phyloP scores from a whole-genome alignment of 2,329 filamentous ascomycete genomes.

The Neopestalotiopsis clavispora region DNA sequence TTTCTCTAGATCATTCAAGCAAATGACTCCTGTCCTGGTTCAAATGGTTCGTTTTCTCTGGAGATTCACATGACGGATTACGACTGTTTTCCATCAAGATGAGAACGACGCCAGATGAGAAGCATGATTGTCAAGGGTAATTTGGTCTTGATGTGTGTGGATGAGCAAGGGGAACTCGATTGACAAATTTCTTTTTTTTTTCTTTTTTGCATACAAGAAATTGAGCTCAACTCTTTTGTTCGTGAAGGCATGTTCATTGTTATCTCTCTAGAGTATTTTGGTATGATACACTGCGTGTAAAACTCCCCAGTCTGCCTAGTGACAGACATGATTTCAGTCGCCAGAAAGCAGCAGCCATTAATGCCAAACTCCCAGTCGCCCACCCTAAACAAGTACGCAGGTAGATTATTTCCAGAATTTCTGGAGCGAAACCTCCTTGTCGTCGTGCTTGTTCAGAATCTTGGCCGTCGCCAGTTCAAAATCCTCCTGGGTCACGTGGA shows the following conservation, averaged over 20 bases:
- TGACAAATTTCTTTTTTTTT: neutral
- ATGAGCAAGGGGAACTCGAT: neutral
- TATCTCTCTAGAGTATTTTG: slow-evolving; percentile 10
- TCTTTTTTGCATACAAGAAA: neutral
- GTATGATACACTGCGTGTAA: slow-evolving; percentile 3
- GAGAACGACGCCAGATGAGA: too few relatives aligned
- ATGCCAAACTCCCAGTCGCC: slow-evolving; percentile 9
- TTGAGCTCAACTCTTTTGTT: neutral
- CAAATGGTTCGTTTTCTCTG: too few relatives aligned
- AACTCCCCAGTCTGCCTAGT: neutral
- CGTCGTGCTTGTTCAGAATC: slow-evolving; percentile 99
- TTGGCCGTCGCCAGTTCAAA: slow-evolving; percentile 98
- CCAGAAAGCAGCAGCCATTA: slow-evolving; percentile 12
- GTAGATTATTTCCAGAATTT: slow-evolving; percentile 78
- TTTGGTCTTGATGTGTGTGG: too few relatives aligned
- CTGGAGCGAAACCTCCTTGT: slow-evolving; percentile 91
- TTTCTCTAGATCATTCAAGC: too few relatives aligned
- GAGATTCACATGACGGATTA: too few relatives aligned
- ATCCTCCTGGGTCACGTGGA: slow-evolving; percentile 98
- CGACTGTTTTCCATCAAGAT: too few relatives aligned
- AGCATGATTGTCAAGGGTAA: too few relatives aligned
- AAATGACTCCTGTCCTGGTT: too few relatives aligned
- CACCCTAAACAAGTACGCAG: neutral
- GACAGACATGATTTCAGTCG: neutral
- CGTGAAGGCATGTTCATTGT: neutral